Evolutionary conservation across 1,284 basidiomycete species (phyloP).

Genomic region (Malassezia psittaci): DNA sequence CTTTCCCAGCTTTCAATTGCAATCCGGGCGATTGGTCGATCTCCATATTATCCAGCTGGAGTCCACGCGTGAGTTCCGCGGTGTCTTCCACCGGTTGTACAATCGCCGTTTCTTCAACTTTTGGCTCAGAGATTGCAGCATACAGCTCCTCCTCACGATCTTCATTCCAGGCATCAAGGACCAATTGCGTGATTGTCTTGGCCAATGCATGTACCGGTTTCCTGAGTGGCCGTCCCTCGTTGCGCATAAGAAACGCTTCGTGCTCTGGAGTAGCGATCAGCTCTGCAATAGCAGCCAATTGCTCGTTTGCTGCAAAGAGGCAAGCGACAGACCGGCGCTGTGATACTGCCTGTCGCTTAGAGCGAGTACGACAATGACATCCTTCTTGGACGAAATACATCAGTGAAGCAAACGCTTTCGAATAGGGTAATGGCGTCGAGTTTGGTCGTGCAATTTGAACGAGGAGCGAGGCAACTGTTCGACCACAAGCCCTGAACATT

Average conservation of each 20-base stretch:
- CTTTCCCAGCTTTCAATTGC: neutral
- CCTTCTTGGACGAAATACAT: neutral
- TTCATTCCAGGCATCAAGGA: slow-evolving; percentile 25
- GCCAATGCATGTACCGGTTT: slow-evolving; percentile 28
- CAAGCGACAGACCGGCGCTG: slow-evolving; percentile 6
- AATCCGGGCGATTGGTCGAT: neutral
- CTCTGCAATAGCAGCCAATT: slow-evolving; percentile 21
- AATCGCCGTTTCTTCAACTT: neutral
- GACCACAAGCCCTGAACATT: neutral
- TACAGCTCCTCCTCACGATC: slow-evolving; percentile 23
- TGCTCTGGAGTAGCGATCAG: slow-evolving; percentile 20
- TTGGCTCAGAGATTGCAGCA: neutral
- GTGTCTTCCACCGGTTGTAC: neutral
- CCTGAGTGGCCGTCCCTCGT: slow-evolving; percentile 15
- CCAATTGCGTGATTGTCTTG: slow-evolving; percentile 14
- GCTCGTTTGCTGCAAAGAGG: slow-evolving; percentile 22
- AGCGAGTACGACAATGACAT: neutral
- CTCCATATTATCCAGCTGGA: neutral
- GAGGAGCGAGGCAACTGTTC: neutral
- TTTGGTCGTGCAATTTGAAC: neutral
- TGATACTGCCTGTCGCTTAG: neutral
- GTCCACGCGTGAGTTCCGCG: neutral
- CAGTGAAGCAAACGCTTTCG: slow-evolving; percentile 4
- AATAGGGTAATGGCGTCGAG: neutral
- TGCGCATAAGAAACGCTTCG: neutral